phyloP scores from a whole-genome alignment of 805 yeast species.

The Pichia membranifaciens region DNA sequence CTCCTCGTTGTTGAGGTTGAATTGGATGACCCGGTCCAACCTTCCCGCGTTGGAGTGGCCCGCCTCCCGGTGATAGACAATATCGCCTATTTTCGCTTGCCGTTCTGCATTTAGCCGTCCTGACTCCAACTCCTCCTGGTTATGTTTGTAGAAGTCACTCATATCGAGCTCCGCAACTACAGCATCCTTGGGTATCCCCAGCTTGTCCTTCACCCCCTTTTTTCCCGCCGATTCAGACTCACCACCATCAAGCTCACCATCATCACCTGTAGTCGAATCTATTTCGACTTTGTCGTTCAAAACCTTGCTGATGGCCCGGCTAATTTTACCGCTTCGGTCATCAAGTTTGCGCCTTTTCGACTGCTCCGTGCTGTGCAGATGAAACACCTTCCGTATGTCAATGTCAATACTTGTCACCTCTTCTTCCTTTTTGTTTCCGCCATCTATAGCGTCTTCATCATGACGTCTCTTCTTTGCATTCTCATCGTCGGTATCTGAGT shows the following conservation, averaged over 20 bases:
- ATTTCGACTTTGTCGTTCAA: neutral
- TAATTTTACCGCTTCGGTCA: neutral
- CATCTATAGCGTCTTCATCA: neutral
- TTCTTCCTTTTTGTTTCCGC: neutral
- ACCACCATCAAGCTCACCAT: neutral
- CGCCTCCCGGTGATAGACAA: slow-evolving; percentile 3
- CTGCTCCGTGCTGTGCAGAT: too few relatives aligned
- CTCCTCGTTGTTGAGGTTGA: slow-evolving; percentile 9
- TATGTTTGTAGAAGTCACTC: slow-evolving; percentile 33
- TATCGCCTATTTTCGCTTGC: slow-evolving; percentile 7
- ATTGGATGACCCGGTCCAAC: slow-evolving; percentile 10
- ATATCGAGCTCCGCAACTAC: slow-evolving; percentile 33
- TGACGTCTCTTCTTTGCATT: neutral
- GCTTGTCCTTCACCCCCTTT: neutral
- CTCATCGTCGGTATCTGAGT: slow-evolving; percentile 3
- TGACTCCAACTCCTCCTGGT: slow-evolving; percentile 25
- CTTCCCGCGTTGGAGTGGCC: slow-evolving; percentile 6
- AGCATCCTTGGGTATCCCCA: slow-evolving; percentile 7
- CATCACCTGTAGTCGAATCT: neutral
- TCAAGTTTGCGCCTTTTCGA: neutral
- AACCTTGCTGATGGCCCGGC: neutral
- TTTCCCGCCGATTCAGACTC: slow-evolving; percentile 1
- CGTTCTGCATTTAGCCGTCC: slow-evolving; percentile 31
- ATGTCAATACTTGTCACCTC: neutral
- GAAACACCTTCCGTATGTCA: too few relatives aligned